phyloP scores from a whole-genome alignment of 495 filamentous ascomycete genomes.

The Chaetomidium leptoderma region DNA sequence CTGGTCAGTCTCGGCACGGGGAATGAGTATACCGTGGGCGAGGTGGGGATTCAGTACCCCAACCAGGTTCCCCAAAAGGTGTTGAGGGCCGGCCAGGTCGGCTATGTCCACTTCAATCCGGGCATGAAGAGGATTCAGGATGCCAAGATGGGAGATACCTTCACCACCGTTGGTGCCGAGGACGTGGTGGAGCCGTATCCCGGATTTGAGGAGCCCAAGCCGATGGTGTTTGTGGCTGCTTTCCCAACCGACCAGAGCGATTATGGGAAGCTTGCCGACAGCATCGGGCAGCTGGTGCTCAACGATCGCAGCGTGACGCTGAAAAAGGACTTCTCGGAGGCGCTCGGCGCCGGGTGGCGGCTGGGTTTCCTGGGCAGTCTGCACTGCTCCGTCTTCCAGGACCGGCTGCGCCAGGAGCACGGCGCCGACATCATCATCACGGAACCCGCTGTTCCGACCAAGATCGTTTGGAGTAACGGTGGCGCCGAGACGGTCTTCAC shows the following conservation, averaged over 20 bases:
- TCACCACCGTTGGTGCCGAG: slow-evolving; percentile 77
- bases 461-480: slow-evolving; percentile 71
- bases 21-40: slow-evolving; percentile 83
- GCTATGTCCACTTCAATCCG: slow-evolving; percentile 94
- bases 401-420: slow-evolving; percentile 91
- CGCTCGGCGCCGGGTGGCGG: slow-evolving; percentile 88
- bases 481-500: slow-evolving; percentile 63
- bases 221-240: slow-evolving; percentile 97
- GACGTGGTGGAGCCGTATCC: slow-evolving; percentile 72
- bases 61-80: slow-evolving; percentile 74
- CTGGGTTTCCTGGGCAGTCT: slow-evolving; percentile 93
- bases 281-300: slow-evolving; percentile 86
- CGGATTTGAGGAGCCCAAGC: slow-evolving; percentile 95
- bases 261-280: slow-evolving; percentile 84
- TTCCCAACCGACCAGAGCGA: slow-evolving; percentile 88
- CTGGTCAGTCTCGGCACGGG: slow-evolving; percentile 80
- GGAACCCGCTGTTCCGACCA: slow-evolving; percentile 88
- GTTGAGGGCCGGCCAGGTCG: slow-evolving; percentile 87
- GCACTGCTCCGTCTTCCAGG: slow-evolving; percentile 97
- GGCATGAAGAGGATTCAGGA: slow-evolving; percentile 96
- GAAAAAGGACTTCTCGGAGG: slow-evolving; percentile 89
- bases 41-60: slow-evolving; percentile 96
- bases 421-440: slow-evolving; percentile 96
- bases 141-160: slow-evolving; percentile 93
- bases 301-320: slow-evolving; percentile 94